phyloP scores from a whole-genome alignment of 768 basidiomycete genomes.

The Tubosaeta sp. region DNA sequence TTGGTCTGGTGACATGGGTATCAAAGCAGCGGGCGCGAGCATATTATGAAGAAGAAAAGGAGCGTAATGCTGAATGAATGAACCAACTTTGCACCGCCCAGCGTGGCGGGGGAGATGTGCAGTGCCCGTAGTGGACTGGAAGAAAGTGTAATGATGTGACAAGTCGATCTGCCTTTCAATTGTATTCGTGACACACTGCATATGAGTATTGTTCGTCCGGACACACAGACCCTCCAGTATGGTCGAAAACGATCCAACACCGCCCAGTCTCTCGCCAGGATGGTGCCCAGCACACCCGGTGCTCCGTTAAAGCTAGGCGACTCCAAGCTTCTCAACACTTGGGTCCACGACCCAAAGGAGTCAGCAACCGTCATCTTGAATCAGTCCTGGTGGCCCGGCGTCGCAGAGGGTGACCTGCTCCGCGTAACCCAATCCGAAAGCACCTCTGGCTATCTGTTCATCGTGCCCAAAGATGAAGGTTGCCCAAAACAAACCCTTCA shows the following conservation, averaged over 20 bases:
- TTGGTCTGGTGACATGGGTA: slow-evolving; percentile 12
- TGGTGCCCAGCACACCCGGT: slow-evolving; percentile 28
- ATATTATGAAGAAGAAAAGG: slow-evolving; percentile 10
- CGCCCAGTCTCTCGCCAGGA: slow-evolving; percentile 58
- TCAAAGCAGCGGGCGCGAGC: neutral
- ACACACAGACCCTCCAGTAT: slow-evolving; percentile 50
- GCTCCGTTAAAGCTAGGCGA: slow-evolving; percentile 59
- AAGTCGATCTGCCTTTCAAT: neutral
- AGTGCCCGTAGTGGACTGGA: slow-evolving; percentile 6
- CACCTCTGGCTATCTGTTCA: slow-evolving; percentile 53
- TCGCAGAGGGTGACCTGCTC: slow-evolving; percentile 70
- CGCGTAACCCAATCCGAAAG: slow-evolving; percentile 47
- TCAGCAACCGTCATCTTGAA: slow-evolving; percentile 61
- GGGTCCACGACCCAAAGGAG: slow-evolving; percentile 72
- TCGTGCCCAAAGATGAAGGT: slow-evolving; percentile 61
- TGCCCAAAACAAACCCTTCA: slow-evolving; percentile 61
- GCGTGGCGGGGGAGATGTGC: slow-evolving; percentile 7
- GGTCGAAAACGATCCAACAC: slow-evolving; percentile 72
- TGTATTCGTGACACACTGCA: neutral
- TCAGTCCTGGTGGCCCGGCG: slow-evolving; percentile 73
- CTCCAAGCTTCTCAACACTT: slow-evolving; percentile 56
- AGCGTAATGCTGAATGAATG: slow-evolving; percentile 23
- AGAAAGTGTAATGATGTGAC: neutral
- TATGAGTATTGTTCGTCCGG: slow-evolving; percentile 61
- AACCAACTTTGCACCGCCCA: slow-evolving; percentile 8